Evolutionary conservation across 495 filamentous ascomycete genomes (phyloP), one percentile per base, ranked within the genome.

Genomic region (Lophium mytilinum): DNA sequence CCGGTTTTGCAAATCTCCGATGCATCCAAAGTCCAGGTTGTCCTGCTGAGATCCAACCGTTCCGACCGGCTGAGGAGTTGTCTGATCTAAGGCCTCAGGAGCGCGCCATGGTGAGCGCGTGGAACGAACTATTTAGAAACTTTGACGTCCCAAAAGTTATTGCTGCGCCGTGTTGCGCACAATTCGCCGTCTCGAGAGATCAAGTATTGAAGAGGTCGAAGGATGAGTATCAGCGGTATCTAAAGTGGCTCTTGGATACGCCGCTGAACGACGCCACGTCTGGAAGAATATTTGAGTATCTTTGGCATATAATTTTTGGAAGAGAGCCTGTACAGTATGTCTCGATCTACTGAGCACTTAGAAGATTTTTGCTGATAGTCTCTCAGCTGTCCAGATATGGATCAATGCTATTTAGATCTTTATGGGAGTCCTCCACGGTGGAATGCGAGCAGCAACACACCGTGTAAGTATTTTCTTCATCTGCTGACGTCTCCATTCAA

Each of bases 241-340:
- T 83, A 11, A 56, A 75, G 12, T 89, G 85, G 85, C 57, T 88
- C 12, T 61, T 85, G 39, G 66, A 78, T 30, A 86, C 85, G 15
- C 68, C 73, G 17, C 64, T 86, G 48, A 67, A 73, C 12, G 82
- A 86, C 53, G 72, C 73, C 21, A 66, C 78, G 37, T 82, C 77
- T 42, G 86, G 85, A 4, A 65, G 85, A 14, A 73, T 89, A 14
- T 75, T 87, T 72, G 86, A 89, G 70, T 88, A 84, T 62, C 64
- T 82, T 55, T 89, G 86, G 86, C 86, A 89, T 70, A 79, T 85
- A 58, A 75, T 83, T 57, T 85, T 81, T 52, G 63, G 63, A 9
- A 55, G 37, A 39, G 63, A 56, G 9, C 19, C 54, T 49, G 55
- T 65, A n/a, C 36, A 55, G 40, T 65, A 34, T 35, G 55, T 58